A percentile compares a stretch with the other conserved stretches of the same genome.
Evolutionary conservation across 225 moss, liverwort and hornwort species (phyloP).

Genomic region (Straminergon stramineum): DNA sequence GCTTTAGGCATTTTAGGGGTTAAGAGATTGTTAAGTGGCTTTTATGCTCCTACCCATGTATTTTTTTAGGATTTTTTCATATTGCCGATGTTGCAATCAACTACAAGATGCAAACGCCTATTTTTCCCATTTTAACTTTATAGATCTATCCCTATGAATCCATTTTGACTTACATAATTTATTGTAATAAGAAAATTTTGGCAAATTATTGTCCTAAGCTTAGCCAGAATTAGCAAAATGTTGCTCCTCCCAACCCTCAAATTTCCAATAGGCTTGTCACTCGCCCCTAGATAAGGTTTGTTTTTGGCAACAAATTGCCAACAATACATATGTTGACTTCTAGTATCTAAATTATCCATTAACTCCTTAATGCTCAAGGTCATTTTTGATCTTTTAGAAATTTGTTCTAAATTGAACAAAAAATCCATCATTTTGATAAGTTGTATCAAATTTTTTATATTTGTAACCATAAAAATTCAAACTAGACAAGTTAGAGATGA

Average conservation of each 20-base stretch:
- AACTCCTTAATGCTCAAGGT: too few species aligned
- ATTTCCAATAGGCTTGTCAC: not conserved
- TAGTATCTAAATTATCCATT: too few species aligned
- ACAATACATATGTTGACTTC: not conserved
- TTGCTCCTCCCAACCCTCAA: not conserved
- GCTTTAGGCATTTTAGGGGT: not conserved
- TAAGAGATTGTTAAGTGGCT: too few species aligned
- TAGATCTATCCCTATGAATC: fast-evolving
- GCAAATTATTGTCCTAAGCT: not conserved
- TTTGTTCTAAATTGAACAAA: too few species aligned
- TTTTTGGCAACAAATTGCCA: fast-evolving
- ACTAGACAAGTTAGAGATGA: too few species aligned
- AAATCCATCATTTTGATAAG: too few species aligned
- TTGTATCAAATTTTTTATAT: too few species aligned
- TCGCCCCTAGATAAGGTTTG: fast-evolving
- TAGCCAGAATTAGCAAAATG: not conserved
- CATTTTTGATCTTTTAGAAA: too few species aligned
- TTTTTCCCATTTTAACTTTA: fast-evolving
- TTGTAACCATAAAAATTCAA: too few species aligned
- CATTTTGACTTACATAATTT: not conserved
- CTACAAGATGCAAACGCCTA: not conserved
- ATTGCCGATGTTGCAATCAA: fast-evolving
- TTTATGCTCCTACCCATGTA: fast-evolving
- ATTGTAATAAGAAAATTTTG: not conserved
- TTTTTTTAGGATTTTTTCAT: not conserved